phyloP scores from a whole-genome alignment of 2,329 filamentous ascomycete species.

The Aspergillus transmontanensis region DNA sequence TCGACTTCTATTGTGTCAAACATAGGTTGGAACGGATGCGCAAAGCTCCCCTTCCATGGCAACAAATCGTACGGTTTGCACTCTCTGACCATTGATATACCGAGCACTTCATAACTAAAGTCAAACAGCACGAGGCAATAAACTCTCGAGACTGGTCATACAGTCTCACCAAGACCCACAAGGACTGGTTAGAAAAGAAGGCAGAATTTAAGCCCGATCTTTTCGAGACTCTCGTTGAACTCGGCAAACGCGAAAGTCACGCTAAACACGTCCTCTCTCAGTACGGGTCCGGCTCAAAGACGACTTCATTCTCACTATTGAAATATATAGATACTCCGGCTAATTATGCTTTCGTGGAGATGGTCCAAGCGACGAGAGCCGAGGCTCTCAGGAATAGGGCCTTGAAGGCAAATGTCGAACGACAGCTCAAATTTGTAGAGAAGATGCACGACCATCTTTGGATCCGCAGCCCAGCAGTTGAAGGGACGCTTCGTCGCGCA shows the following conservation, averaged over 20 bases:
- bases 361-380: neutral
- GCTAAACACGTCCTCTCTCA: neutral
- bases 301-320: neutral
- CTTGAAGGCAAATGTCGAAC: constrained; percentile 44
- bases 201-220: constrained; percentile 8
- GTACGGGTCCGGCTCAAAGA: neutral
- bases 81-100: neutral
- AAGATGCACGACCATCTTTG: constrained; percentile 78
- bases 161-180: neutral
- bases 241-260: neutral
- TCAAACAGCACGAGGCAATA: constrained; percentile 16
- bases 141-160: constrained; percentile 15
- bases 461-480: constrained; percentile 70
- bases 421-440: constrained; percentile 45
- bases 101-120: neutral
- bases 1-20: constrained; percentile 69
- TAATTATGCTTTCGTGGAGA: neutral
- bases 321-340: too few relatives aligned
- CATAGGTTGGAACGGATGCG: constrained; percentile 58
- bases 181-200: neutral
- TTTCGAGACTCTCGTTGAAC: constrained; percentile 4
- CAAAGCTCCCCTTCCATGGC: constrained; percentile 67
- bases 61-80: constrained; percentile 41
- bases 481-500: constrained; percentile 64
- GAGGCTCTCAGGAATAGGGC: neutral